Conservation (phyloP, 352 stramenopile genomes). For the Phytopythium chamaehyphon region DNA sequence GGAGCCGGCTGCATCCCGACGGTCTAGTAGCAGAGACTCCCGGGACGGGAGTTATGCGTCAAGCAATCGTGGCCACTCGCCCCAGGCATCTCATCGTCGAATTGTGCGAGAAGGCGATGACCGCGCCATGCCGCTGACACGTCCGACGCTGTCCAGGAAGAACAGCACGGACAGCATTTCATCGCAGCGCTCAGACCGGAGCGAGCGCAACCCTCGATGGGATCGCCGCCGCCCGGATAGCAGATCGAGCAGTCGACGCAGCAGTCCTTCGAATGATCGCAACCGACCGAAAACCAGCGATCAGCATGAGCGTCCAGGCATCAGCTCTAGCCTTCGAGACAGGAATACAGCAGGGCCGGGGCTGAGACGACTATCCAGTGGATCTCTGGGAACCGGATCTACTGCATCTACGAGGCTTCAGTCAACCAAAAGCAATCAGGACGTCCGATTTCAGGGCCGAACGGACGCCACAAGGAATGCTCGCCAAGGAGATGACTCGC, state of each 20-base stretch:
- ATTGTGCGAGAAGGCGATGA: conserved; percentile 18
- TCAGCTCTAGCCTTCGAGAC: not conserved
- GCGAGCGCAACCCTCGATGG: conserved; percentile 24
- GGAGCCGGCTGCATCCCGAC: not conserved
- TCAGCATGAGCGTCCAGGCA: not conserved
- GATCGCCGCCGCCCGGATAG: conserved; percentile 17
- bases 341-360: conserved; percentile 10
- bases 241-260: conserved; percentile 4
- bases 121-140: conserved; percentile 15
- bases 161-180: conserved; percentile 54
- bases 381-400: conserved; percentile 4
- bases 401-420: conserved; percentile 2
- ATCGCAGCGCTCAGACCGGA: conserved; percentile 42
- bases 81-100: conserved; percentile 11
- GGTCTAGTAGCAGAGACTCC: conserved; percentile 7
- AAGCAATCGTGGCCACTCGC: conserved; percentile 1
- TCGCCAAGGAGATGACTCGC: conserved; percentile 13
- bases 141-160: conserved; percentile 31
- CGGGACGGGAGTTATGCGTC: conserved; percentile 3
- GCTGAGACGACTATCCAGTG: conserved; percentile 18
- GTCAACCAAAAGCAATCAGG: conserved; percentile 38
- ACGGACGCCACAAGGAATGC: not conserved
- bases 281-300: not conserved
- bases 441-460: conserved; percentile 29
- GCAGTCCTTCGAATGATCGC: conserved; percentile 5